A percentile compares a stretch with the other conserved stretches of the same genome.
Conservation (phyloP, 1,284 basidiomycete species). For the Coriolopsis trogii region DNA sequence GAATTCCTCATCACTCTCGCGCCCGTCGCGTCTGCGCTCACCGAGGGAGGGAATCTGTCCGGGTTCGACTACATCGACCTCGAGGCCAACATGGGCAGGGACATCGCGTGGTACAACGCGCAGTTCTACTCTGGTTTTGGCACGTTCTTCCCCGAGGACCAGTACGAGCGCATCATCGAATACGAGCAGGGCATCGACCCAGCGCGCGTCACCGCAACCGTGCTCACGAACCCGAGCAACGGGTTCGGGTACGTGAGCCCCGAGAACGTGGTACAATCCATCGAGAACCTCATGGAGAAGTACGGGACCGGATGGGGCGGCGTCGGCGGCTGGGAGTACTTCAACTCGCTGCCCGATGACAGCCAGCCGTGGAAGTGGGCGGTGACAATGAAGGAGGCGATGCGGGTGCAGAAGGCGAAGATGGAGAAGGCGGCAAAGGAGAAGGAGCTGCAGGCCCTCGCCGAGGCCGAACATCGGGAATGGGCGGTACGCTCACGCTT, state of each 20-base stretch:
- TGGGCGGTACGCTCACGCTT: background rate
- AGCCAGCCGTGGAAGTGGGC: conserved; percentile 14
- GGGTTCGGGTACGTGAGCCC: conserved; percentile 8
- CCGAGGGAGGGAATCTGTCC: conserved; percentile 18
- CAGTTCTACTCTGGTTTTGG: conserved; percentile 19
- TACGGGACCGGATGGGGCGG: conserved; percentile 16
- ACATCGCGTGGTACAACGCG: conserved; percentile 15
- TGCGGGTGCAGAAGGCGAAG: conserved; percentile 11
- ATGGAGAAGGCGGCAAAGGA: conserved; percentile 11
- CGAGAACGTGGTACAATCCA: conserved; percentile 12
- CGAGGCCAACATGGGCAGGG: conserved; percentile 5
- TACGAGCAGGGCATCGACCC: conserved; percentile 12
- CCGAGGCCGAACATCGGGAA: conserved; percentile 5
- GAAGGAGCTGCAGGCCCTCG: conserved; percentile 7
- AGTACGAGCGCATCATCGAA: conserved; percentile 12
- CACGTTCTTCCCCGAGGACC: conserved; percentile 12
- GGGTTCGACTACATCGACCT: conserved; percentile 16
- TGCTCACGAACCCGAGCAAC: conserved; percentile 14
- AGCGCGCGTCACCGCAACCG: conserved; percentile 11
- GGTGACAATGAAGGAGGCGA: conserved; percentile 12
- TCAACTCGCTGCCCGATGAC: conserved; percentile 12
- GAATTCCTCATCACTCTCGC: conserved; percentile 18
- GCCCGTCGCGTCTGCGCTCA: conserved; percentile 16
- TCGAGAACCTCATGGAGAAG: conserved; percentile 10
- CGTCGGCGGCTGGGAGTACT: conserved; percentile 18